A percentile compares a stretch with the other conserved stretches of the same genome.
These are phyloP conservation scores for Nepenthes gracilis DNA, from an alignment of 148 eudicot species.

Conservation along the genomic window DNA sequence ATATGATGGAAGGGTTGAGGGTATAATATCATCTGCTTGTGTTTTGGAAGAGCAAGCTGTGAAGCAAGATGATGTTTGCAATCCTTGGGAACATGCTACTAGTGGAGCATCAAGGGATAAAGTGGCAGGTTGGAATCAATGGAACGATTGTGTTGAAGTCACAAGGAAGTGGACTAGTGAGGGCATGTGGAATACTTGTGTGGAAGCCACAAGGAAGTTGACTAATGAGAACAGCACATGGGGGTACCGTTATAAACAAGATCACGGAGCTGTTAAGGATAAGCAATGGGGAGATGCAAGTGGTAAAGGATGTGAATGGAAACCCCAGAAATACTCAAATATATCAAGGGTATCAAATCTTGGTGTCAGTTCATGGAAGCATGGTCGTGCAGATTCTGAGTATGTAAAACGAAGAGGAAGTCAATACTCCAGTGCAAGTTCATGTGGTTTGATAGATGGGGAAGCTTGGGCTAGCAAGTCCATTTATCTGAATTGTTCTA, in stretches of 20 bases:
- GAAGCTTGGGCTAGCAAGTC: slow-evolving; percentile 4
- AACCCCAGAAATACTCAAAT: slow-evolving; percentile 3
- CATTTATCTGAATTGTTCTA: slow-evolving; percentile 6
- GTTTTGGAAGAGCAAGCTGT: not conserved
- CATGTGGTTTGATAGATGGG: slow-evolving; percentile 16
- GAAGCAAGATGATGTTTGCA: not conserved
- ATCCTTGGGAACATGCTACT: slow-evolving; percentile 9
- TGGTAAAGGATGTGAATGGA: slow-evolving; percentile 18
- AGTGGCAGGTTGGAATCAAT: slow-evolving; percentile 3
- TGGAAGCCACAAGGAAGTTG: not conserved
- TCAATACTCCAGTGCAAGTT: slow-evolving; percentile 12
- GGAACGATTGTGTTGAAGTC: not conserved
- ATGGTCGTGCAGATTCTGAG: slow-evolving; percentile 7
- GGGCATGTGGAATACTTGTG: not conserved
- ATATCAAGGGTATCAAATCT: slow-evolving; percentile 1
- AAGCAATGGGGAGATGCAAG: slow-evolving; percentile 24
- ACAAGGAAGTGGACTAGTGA: not conserved
- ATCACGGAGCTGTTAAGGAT: slow-evolving; percentile 9
- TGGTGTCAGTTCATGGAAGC: slow-evolving; percentile 15
- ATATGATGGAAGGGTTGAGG: slow-evolving; percentile 2
- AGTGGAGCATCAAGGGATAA: slow-evolving; percentile 3
- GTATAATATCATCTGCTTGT: not conserved
- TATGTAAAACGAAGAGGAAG: slow-evolving; percentile 14
- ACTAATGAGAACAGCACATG: slow-evolving; percentile 4
- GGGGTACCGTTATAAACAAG: slow-evolving; percentile 3